These are phyloP conservation scores for Halophytophthora polymorphica DNA, from an alignment of 352 stramenopile genomes.

Conservation along the genomic window DNA sequence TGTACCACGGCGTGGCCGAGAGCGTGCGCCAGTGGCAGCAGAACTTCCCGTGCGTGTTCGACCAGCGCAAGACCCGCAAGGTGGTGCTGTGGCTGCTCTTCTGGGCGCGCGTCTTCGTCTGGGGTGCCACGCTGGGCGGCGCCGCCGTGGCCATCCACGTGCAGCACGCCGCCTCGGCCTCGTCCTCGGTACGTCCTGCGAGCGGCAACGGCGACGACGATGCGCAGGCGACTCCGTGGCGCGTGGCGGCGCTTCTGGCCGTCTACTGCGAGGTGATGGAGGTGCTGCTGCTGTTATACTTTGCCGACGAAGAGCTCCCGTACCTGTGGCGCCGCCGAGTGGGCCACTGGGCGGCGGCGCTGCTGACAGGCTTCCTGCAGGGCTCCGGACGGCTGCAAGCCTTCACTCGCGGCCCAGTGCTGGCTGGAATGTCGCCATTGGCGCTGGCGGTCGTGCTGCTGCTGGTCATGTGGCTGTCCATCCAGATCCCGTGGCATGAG, in stretches of 20 bases:
- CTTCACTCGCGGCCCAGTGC: conserved; percentile 14
- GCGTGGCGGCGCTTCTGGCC: conserved; percentile 14
- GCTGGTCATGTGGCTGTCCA: conserved; percentile 35
- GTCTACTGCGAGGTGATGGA: conserved; percentile 51
- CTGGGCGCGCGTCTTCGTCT: conserved; percentile 64
- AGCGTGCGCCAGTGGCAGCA: conserved; percentile 28
- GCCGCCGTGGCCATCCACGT: conserved; percentile 5
- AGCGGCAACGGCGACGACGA: background rate
- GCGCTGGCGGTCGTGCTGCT: conserved; percentile 34
- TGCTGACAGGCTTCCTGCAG: conserved; percentile 30
- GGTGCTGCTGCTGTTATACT: conserved; percentile 57
- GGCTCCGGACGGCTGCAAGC: conserved; percentile 18
- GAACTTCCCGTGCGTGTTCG: conserved; percentile 34
- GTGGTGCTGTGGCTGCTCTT: conserved; percentile 51
- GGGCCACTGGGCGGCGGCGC: conserved; percentile 33
- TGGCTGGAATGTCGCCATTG: conserved; percentile 23
- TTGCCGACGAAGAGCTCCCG: conserved; percentile 33
- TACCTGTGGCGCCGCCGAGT: conserved; percentile 42
- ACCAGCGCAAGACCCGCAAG: conserved; percentile 26
- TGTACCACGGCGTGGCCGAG: conserved; percentile 43
- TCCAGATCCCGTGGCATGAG: conserved; percentile 44
- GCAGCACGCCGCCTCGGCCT: background rate
- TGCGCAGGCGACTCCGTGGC: conserved; percentile 1
- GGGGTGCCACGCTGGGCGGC: conserved; percentile 44
- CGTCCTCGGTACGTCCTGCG: background rate